Percentiles rank a stretch among this genome's conserved stretches.
Conservation (phyloP, 768 basidiomycete genomes). For the Cystobasidium tubakii region DNA sequence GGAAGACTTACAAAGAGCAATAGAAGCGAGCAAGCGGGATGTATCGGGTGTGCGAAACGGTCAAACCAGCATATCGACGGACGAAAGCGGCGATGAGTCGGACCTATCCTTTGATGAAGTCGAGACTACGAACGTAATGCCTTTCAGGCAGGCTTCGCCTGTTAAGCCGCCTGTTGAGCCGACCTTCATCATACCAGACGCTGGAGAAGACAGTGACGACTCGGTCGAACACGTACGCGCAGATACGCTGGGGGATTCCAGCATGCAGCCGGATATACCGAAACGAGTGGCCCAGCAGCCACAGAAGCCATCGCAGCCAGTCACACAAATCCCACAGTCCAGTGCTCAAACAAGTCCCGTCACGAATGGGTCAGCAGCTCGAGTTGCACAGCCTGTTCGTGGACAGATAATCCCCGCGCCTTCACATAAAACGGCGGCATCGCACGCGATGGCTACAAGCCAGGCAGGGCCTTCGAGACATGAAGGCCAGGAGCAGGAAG, state of each 20-base stretch:
- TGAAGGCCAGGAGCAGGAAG: no score
- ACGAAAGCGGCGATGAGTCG: constrained; percentile 39
- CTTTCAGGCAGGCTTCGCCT: background rate
- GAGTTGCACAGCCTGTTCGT: background rate
- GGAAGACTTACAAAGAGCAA: constrained; percentile 22
- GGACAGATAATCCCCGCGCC: background rate
- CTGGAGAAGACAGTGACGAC: constrained; percentile 41
- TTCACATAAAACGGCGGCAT: background rate
- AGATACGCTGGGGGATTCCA: background rate
- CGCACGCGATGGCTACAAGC: constrained; percentile 4
- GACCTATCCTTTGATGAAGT: constrained; percentile 44
- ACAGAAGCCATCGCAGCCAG: no score
- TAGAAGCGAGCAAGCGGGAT: constrained; percentile 15
- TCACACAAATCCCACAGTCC: background rate
- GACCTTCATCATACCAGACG: background rate
- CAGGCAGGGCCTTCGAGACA: no score
- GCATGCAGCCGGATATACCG: background rate
- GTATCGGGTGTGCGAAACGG: background rate
- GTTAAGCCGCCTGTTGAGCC: background rate
- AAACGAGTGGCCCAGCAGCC: no score
- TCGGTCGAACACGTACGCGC: constrained; percentile 44
- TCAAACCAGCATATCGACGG: background rate
- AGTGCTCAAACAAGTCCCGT: background rate
- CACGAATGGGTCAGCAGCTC: constrained; percentile 39
- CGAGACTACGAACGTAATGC: background rate